phyloP scores from a whole-genome alignment of 495 filamentous ascomycete species.

The Xylaria scruposa region DNA sequence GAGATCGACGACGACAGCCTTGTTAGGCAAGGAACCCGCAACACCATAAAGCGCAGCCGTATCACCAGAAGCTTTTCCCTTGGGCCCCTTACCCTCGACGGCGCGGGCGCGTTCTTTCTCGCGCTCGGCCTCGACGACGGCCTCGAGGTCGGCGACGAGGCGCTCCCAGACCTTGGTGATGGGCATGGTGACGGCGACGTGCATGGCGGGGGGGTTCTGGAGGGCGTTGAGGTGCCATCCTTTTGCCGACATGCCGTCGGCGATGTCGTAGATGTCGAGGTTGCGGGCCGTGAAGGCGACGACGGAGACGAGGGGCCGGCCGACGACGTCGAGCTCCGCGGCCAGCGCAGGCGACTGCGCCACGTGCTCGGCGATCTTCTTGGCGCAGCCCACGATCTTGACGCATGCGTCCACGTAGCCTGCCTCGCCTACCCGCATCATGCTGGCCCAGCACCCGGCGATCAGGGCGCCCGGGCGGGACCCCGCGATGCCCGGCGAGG shows the following conservation, averaged over 20 bases:
- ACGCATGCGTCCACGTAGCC: conserved; percentile 88
- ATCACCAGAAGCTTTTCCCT: conserved; percentile 71
- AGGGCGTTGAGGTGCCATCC: conserved; percentile 98
- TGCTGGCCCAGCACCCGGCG: conserved; percentile 87
- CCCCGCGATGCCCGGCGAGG: conserved; percentile 86
- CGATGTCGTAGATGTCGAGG: conserved; percentile 86
- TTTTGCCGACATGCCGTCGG: conserved; percentile 77
- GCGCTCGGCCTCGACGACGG: conserved; percentile 78
- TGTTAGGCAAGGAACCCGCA: conserved; percentile 92
- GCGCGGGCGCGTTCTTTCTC: conserved; percentile 66
- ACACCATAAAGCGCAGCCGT: conserved; percentile 92
- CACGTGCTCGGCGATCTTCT: conserved; percentile 82
- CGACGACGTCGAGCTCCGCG: conserved; percentile 78
- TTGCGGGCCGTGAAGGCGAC: conserved; percentile 82
- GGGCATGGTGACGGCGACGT: conserved; percentile 93
- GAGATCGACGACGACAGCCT: conserved; percentile 89
- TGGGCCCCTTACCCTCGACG: conserved; percentile 76
- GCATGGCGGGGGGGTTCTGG: conserved; percentile 90
- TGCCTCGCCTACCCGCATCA: conserved; percentile 87
- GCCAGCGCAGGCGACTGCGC: conserved; percentile 67
- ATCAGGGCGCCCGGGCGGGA: conserved; percentile 93
- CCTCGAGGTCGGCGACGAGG: conserved; percentile 77
- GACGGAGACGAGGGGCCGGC: conserved; percentile 86
- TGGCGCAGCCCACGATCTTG: conserved; percentile 84
- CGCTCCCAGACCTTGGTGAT: conserved; percentile 80